These are phyloP conservation scores for Bonnemaisonia californica DNA, from an alignment of 31 red algal species.

Conservation along the genomic window DNA sequence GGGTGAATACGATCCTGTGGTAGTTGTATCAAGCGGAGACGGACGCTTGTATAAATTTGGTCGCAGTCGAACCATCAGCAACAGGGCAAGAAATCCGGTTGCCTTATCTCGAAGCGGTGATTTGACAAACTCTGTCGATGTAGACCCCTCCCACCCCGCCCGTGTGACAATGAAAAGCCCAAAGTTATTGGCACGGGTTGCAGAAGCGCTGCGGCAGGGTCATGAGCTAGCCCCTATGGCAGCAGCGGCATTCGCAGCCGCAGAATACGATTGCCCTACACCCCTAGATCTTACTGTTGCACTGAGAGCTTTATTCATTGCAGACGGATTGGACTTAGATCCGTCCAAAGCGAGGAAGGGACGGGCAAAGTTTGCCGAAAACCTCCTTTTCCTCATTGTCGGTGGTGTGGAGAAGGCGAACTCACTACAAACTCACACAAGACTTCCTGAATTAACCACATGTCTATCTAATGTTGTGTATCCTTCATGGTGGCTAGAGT, in stretches of 20 bases:
- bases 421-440: constrained; percentile 33
- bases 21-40: constrained; percentile 48
- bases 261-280: constrained; percentile 63
- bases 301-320: constrained; percentile 53
- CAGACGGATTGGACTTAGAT: constrained; percentile 57
- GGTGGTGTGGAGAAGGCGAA: constrained; percentile 38
- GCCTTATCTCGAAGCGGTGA: constrained; percentile 18
- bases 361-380: constrained; percentile 58
- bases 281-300: constrained; percentile 49
- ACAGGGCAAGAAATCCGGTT: constrained; percentile 15
- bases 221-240: constrained; percentile 56
- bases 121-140: background rate
- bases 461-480: constrained; percentile 59
- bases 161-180: constrained; percentile 43
- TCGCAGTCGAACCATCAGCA: constrained; percentile 36
- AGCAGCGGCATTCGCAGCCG: constrained; percentile 60
- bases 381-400: constrained; percentile 49
- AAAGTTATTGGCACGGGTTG: constrained; percentile 50
- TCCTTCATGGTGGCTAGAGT: constrained; percentile 66
- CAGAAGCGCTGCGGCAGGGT: constrained; percentile 58
- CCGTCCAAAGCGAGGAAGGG: constrained; percentile 58
- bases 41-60: constrained; percentile 64
- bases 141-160: constrained; percentile 11
- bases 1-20: constrained; percentile 54
- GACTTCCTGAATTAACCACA: constrained; percentile 65